Evolutionary conservation across 257 asterid species (phyloP).

Genomic region (Eustoma russellianum): DNA sequence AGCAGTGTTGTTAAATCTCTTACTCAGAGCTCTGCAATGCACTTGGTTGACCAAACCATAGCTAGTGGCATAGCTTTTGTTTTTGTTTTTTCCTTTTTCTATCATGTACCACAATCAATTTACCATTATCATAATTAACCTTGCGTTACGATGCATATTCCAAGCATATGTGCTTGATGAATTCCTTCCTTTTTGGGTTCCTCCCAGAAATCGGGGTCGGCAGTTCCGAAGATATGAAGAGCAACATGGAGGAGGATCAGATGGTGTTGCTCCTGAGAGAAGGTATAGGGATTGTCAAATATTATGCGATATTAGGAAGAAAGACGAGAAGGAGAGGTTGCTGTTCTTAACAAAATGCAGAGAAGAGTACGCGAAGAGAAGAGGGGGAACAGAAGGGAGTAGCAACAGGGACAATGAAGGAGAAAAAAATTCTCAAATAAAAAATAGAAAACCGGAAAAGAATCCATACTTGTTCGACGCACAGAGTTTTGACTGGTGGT

Average conservation of each 20-base stretch:
- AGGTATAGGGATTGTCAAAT: constrained; percentile 16
- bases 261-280: constrained; percentile 6
- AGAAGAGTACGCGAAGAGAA: constrained; percentile 8
- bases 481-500: constrained; percentile 18
- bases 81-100: no score
- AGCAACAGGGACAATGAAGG: not conserved
- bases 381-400: constrained; percentile 5
- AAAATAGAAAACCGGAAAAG: not conserved
- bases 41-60: no score
- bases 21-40: no score
- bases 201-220: not conserved
- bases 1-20: no score
- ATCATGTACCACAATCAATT: no score
- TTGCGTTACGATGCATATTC: no score
- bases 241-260: not conserved
- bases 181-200: not conserved
- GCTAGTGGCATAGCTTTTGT: no score
- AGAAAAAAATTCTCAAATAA: constrained; percentile 2
- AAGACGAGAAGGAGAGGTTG: constrained; percentile 7
- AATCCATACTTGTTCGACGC: constrained; percentile 31
- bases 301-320: constrained; percentile 6
- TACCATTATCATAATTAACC: not conserved
- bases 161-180: no score
- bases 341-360: constrained; percentile 16
- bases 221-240: not conserved